These are phyloP conservation scores for Colletotrichum eleusines DNA, from an alignment of 2,329 filamentous ascomycete species.

Conservation along the genomic window DNA sequence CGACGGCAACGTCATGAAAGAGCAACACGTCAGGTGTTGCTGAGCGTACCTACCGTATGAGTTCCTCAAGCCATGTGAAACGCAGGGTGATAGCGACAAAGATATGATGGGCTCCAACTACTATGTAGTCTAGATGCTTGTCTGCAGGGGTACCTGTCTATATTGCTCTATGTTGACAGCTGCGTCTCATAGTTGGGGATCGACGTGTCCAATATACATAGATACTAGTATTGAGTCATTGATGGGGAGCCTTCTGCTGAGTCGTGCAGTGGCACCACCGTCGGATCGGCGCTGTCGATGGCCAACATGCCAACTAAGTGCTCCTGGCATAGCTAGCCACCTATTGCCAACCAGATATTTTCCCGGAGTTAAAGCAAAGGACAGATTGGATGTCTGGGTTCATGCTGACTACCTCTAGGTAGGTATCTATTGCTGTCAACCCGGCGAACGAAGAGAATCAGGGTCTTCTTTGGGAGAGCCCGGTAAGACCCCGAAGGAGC, in stretches of 20 bases:
- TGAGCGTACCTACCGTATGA: not conserved
- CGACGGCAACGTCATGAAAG: not conserved
- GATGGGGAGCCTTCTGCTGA: constrained; percentile 16
- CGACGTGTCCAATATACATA: constrained; percentile 16
- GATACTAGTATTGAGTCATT: too few species aligned
- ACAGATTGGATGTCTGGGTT: not conserved
- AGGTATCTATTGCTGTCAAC: not conserved
- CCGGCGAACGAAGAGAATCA: not conserved
- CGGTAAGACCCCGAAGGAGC: not conserved
- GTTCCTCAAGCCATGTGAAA: not conserved
- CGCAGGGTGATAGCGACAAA: constrained; percentile 4
- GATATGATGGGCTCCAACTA: not conserved
- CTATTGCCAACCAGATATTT: not conserved
- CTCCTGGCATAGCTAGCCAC: not conserved
- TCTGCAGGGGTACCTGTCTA: not conserved
- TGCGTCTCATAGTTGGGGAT: constrained; percentile 13
- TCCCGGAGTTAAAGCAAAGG: constrained; percentile 1
- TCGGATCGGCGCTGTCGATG: not conserved
- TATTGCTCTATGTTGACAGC: not conserved
- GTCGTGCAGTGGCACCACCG: constrained; percentile 23
- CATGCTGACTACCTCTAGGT: constrained; percentile 1
- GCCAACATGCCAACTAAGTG: not conserved
- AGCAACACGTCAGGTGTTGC: not conserved
- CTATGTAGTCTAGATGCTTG: not conserved
- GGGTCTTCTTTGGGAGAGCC: not conserved